phyloP scores from a whole-genome alignment of 2,329 filamentous ascomycete genomes.

The Penicillium capsulatum region DNA sequence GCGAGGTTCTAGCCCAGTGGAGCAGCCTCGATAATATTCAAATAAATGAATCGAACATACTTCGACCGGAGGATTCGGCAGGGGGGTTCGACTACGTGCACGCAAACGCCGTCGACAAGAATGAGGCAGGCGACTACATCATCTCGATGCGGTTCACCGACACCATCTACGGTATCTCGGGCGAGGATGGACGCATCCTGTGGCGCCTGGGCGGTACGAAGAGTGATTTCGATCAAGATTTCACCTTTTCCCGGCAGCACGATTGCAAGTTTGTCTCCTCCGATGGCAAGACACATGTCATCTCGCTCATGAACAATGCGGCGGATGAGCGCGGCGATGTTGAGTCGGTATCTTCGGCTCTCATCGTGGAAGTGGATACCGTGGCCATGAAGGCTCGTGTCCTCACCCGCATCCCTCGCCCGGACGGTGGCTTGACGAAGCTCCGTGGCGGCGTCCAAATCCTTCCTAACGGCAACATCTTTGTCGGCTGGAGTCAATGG shows the following conservation, averaged over 20 bases:
- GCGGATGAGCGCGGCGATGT: slow-evolving; percentile 29
- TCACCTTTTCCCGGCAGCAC: slow-evolving; percentile 39
- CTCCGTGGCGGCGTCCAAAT: slow-evolving; percentile 36
- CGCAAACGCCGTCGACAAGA: slow-evolving; percentile 42
- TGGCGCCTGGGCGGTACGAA: slow-evolving; percentile 39
- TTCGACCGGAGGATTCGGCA: slow-evolving; percentile 16
- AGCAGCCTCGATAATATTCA: slow-evolving; percentile 31
- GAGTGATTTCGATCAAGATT: slow-evolving; percentile 32
- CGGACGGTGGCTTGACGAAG: slow-evolving; percentile 32
- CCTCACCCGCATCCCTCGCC: slow-evolving; percentile 30
- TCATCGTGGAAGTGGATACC: slow-evolving; percentile 32
- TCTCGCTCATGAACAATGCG: slow-evolving; percentile 36
- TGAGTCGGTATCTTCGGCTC: slow-evolving; percentile 29
- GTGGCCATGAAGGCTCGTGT: slow-evolving; percentile 28
- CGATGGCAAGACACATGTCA: slow-evolving; percentile 27
- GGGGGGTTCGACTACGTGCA: slow-evolving; percentile 37
- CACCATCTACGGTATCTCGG: slow-evolving; percentile 39
- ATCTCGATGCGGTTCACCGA: slow-evolving; percentile 39
- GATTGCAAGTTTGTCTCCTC: slow-evolving; percentile 34
- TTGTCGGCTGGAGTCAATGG: slow-evolving; percentile 36
- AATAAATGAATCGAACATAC: slow-evolving; percentile 30
- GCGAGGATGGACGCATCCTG: slow-evolving; percentile 34
- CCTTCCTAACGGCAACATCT: slow-evolving; percentile 36
- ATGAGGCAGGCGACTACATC: slow-evolving; percentile 38
- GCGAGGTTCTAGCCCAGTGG: slow-evolving; percentile 37